These are phyloP conservation scores for Corynascus novoguineensis DNA, from an alignment of 495 filamentous ascomycete species.

Conservation along the genomic window DNA sequence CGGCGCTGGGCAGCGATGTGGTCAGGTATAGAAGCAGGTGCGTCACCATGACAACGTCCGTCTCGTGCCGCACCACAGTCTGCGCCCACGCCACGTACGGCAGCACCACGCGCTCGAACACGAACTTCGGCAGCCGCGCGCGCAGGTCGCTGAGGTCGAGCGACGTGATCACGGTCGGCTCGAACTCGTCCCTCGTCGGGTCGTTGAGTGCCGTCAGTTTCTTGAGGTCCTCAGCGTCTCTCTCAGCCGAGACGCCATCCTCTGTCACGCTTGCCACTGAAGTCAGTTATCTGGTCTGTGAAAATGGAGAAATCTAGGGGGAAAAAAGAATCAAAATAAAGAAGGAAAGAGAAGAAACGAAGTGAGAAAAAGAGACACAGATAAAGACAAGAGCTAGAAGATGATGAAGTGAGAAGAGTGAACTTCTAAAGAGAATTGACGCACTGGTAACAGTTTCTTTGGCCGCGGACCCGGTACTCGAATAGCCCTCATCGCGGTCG, in stretches of 20 bases:
- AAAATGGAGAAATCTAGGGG: too few species aligned
- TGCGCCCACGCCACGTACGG: not conserved
- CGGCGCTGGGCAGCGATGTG: slow-evolving; percentile 5
- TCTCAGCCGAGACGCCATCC: slow-evolving; percentile 3
- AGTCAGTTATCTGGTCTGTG: not conserved
- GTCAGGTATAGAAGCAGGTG: slow-evolving; percentile 1
- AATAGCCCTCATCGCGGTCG: slow-evolving; percentile 5
- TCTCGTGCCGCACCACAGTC: not conserved
- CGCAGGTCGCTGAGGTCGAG: not conserved
- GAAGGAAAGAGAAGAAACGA: too few species aligned
- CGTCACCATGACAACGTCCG: not conserved
- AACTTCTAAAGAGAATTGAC: not conserved
- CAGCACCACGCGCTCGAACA: not conserved
- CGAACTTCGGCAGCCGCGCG: not conserved
- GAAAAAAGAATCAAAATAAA: too few species aligned
- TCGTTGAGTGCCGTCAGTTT: not conserved
- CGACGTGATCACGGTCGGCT: not conserved
- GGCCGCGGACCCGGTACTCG: not conserved
- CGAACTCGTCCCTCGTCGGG: not conserved
- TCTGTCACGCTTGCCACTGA: not conserved
- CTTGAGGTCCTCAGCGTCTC: not conserved
- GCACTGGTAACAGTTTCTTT: not conserved
- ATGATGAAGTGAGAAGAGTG: too few species aligned
- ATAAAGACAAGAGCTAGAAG: too few species aligned
- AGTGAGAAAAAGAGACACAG: too few species aligned